These are phyloP conservation scores for Hanseniaspora occidentalis DNA, from an alignment of 805 yeast genomes.

Conservation along the genomic window DNA sequence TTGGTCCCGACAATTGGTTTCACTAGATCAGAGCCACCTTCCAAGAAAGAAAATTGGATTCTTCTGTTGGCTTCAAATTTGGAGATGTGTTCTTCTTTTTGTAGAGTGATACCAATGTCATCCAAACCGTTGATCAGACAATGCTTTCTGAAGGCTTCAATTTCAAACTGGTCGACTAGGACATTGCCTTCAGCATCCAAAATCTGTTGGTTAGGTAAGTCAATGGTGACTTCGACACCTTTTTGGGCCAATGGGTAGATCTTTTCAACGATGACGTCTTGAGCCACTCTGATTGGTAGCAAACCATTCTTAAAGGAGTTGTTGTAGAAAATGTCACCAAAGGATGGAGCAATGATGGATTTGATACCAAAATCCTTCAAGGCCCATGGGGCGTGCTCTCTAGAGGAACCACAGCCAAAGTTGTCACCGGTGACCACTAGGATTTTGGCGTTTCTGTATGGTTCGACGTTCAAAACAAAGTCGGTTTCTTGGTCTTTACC, in stretches of 20 bases:
- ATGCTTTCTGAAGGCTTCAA: conserved; percentile 88
- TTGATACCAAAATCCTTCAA: conserved; percentile 94
- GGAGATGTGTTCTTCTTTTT: conserved; percentile 66
- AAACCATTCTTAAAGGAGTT: conserved; percentile 94
- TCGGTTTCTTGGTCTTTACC: conserved; percentile 80
- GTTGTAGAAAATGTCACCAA: conserved; percentile 96
- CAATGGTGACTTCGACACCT: conserved; percentile 60
- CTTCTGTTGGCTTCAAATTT: conserved; percentile 70
- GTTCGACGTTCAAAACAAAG: conserved; percentile 75
- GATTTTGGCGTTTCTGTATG: conserved; percentile 70
- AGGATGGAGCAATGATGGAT: conserved; percentile 93
- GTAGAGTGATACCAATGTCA: conserved; percentile 90
- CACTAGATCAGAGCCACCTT: conserved; percentile 66
- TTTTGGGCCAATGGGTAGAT: conserved; percentile 69
- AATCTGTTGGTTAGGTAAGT: conserved; percentile 79
- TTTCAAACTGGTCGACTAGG: conserved; percentile 69
- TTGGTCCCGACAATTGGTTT: conserved; percentile 58
- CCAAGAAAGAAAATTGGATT: conserved; percentile 79
- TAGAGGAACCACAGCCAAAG: conserved; percentile 97
- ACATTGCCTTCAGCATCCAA: conserved; percentile 54
- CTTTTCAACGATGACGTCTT: conserved; percentile 56
- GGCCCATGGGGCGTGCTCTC: conserved; percentile 99
- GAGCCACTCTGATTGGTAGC: conserved; percentile 84
- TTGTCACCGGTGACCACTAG: conserved; percentile 90
- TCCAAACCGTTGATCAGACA: conserved; percentile 91